Percentiles rank a stretch among this genome's conserved stretches.
phyloP scores from a whole-genome alignment of 2,329 filamentous ascomycete genomes.

The Aspergillus melleus region DNA sequence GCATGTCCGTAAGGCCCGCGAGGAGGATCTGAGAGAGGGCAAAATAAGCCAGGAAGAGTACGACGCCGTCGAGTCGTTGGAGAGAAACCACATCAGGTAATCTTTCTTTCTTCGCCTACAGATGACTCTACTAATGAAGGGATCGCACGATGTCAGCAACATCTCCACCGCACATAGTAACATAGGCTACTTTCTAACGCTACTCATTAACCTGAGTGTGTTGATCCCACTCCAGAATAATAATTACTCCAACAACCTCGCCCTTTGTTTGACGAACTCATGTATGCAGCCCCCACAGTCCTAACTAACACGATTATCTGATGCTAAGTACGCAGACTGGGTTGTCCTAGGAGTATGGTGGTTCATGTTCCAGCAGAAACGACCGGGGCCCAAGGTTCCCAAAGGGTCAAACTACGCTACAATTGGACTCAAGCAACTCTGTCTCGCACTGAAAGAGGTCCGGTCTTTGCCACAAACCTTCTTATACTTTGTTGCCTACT shows the following conservation, averaged over 20 bases:
- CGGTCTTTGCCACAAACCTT: constrained; percentile 43
- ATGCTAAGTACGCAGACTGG: constrained; percentile 35
- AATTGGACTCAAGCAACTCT: constrained; percentile 46
- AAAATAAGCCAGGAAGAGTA: constrained; percentile 41
- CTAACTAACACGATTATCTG: neutral
- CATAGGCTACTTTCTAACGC: constrained; percentile 43
- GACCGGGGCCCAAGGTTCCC: constrained; percentile 41
- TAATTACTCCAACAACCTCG: constrained; percentile 40
- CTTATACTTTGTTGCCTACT: constrained; percentile 44
- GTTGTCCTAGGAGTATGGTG: constrained; percentile 44
- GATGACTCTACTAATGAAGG: neutral
- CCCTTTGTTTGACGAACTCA: constrained; percentile 43
- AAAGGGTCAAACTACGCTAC: constrained; percentile 42
- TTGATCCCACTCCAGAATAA: constrained; percentile 40
- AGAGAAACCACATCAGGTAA: constrained; percentile 43
- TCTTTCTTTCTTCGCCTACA: neutral
- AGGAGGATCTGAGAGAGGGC: constrained; percentile 41
- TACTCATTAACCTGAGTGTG: constrained; percentile 42
- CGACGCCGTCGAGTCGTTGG: constrained; percentile 44
- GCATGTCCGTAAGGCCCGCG: constrained; percentile 42
- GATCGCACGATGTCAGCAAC: constrained; percentile 27
- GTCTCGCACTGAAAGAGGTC: constrained; percentile 40
- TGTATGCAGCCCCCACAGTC: constrained; percentile 27
- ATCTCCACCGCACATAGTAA: constrained; percentile 47
- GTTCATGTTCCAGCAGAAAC: constrained; percentile 45